A percentile compares a stretch with the other conserved stretches of the same genome.
phyloP scores from a whole-genome alignment of 441 rosid species.

The Croton laevigatus region DNA sequence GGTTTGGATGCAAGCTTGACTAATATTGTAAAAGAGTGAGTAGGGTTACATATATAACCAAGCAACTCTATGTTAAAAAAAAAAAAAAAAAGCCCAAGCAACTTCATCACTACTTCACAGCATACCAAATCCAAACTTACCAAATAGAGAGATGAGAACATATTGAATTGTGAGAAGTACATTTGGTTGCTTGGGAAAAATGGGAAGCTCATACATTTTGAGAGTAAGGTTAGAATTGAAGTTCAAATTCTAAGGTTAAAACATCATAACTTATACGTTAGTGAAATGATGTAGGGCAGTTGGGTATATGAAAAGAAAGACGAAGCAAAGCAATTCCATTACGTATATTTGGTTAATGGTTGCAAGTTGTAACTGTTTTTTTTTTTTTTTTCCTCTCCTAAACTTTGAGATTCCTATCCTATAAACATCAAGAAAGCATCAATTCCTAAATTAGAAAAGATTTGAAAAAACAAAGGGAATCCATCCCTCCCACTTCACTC shows the following conservation, averaged over 20 bases:
- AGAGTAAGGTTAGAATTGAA: not conserved
- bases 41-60: slow-evolving; percentile 21
- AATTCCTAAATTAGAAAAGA: too few species aligned
- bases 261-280: not conserved
- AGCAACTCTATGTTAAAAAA: too few species aligned
- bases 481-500: too few species aligned
- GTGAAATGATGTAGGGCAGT: not conserved
- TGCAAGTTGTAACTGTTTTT: too few species aligned
- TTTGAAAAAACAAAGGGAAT: too few species aligned
- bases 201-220: slow-evolving; percentile 1
- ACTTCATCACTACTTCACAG: slow-evolving; percentile 7
- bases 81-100: too few species aligned
- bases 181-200: slow-evolving; percentile 13
- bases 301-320: not conserved
- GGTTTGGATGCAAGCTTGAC: not conserved
- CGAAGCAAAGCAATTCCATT: too few species aligned
- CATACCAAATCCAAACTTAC: slow-evolving; percentile 23
- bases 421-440: too few species aligned
- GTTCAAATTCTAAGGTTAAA: not conserved
- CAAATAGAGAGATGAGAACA: slow-evolving; percentile 9
- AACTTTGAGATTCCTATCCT: too few species aligned
- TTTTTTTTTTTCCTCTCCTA: too few species aligned
- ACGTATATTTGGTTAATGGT: too few species aligned
- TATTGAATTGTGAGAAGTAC: slow-evolving; percentile 16
- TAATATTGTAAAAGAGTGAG: not conserved